Base-by-base conservation (phyloP, 2,329 filamentous ascomycete genomes). In the Rachicladosporium sp. region DNA sequence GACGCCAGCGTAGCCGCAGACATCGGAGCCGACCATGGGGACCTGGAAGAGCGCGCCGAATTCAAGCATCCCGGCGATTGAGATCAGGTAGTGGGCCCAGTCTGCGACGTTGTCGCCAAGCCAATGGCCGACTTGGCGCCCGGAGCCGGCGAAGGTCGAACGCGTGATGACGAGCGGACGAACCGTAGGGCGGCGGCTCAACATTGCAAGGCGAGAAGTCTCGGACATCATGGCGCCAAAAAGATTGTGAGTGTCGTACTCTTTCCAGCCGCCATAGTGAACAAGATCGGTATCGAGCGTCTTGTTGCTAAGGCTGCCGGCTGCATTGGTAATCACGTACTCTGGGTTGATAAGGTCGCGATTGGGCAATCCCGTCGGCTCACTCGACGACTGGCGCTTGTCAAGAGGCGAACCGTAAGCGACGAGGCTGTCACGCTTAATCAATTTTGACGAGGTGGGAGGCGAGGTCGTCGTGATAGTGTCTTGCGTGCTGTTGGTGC, bases 191-290 rank as follows among this genome's bases (percentile, higher is more conserved):
- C 80, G 73, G 6, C 82, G 73, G 9, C 65, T 59, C 5, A 76
- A 58, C 80, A 88, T 82, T 1, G 82, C 77, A 9, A 69, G 59
- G 38, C 74, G 71, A 0, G 79, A 82, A 4, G 73, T 64, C 11
- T 67, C 61, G 1, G 78, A 80, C 82, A 87, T 88, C 76, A 84
- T 69, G 51, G 74, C 73, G 1, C 83, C 83, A 56, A 83, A 86
- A 1, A 87, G 59, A 49, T 87, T 87, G 57, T 88, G 83, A 0
- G 77, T 82, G 49, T 88, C 83, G 53, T 83, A 85, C 57, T 82
- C n/a, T n/a, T n/a, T n/a, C n/a, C n/a, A n/a, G n/a, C n/a, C n/a
- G n/a, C n/a, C n/a, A n/a, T 75, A 68, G 55, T 85, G 80, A 6
- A 78, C 69, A 6, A 84, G 61, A 52, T 84, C 73, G 0, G 80